Conservation (phyloP, 305 asterid genomes). For the Striga hermonthica region DNA sequence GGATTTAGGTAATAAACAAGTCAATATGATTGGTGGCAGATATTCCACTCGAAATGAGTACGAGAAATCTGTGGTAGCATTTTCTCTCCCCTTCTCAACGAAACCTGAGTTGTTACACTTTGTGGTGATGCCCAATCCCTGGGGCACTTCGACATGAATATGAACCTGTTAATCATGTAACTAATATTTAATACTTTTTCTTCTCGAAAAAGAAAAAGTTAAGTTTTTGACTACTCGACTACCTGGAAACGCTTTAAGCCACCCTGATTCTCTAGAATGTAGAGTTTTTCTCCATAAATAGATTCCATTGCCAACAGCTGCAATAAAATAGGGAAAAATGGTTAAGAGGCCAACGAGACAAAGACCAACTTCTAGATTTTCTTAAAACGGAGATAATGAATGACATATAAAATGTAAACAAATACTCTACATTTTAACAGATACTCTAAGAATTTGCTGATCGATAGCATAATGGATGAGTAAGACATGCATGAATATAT, state of each 20-base stretch:
- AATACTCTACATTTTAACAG: too few species aligned
- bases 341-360: neutral
- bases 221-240: conserved; percentile 21
- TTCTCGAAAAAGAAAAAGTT: neutral
- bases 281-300: conserved; percentile 66
- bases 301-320: conserved; percentile 87
- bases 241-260: conserved; percentile 75
- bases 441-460: neutral
- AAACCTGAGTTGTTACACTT: conserved; percentile 47
- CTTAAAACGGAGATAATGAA: neutral
- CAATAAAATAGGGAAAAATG: conserved; percentile 20
- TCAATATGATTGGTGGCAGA: conserved; percentile 69
- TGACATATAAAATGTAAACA: too few species aligned
- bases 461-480: too few species aligned
- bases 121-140: conserved; percentile 50
- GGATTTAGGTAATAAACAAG: conserved; percentile 78
- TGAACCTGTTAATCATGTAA: conserved; percentile 51
- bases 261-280: conserved; percentile 52
- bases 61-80: conserved; percentile 48
- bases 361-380: conserved; percentile 3
- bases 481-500: too few species aligned
- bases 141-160: conserved; percentile 63
- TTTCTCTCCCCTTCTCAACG: conserved; percentile 32
- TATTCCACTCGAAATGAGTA: conserved; percentile 73
- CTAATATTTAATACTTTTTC: conserved; percentile 11